Evolutionary conservation across 768 basidiomycete species (phyloP), one percentile per base, ranked within the genome.

Genomic region (Rossbeevera mucosa): DNA sequence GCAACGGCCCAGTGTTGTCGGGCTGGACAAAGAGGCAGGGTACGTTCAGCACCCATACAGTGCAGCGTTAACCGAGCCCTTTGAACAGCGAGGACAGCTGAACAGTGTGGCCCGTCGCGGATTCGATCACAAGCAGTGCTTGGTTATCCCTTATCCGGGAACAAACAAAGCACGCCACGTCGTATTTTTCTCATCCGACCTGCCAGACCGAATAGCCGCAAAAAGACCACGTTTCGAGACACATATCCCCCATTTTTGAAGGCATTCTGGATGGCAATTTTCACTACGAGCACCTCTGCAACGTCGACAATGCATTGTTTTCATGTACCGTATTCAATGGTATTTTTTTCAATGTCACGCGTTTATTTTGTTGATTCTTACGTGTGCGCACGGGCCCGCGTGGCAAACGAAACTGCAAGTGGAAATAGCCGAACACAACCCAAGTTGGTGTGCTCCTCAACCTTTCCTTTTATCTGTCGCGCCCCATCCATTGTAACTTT

Each of bases 351-450:
- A 65, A 67, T 67, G 50, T 57, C 55, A 59, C 50, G 42, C 64
- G 48, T 67, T 66, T 60, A 44, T 60, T 68, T 68, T 64, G 68
- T 63, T 71, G 62, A 65, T 68, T 69, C 64, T 68, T 69, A 65
- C 65, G 69, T 68, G 68, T 63, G 60, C 59, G 68, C 68, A 69
- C 68, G 69, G 68, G 68, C 69, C 68, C 68, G 65, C 68, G 68
- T 69, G 68, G 68, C 68, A 71, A 69, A 67, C 58, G 62, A 66
- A 69, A 70, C 67, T 71, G 52, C 64, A 66, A 60, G 59, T 69
- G 68, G 68, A 69, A 69, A 69, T 71, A 69, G 65, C 68, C 69
- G 68, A 71, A 60, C 69, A 63, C 62, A 69, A 67, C 69, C 68
- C 63, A 65, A 66, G 64, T 71, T 70, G 68, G 68, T 60, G 67